Evolutionary conservation across 306 rosid genomes (phyloP).

Genomic region (Fragaria ananassa): DNA sequence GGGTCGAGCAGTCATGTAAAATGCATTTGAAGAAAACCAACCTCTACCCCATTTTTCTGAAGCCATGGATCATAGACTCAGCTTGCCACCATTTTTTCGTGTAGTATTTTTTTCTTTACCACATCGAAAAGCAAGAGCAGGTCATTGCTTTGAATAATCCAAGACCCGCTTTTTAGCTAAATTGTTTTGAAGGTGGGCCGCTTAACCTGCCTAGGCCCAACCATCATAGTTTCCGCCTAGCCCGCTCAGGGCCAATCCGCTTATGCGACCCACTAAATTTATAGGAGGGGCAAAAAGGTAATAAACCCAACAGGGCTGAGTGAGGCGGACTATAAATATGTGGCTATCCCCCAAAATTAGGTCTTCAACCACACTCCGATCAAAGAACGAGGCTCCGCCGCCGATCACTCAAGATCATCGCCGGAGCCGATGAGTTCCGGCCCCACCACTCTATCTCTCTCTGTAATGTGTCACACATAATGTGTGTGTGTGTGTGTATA

Average conservation of each 20-base stretch:
- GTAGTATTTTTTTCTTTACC: background rate
- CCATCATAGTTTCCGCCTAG: no score
- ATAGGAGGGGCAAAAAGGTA: background rate
- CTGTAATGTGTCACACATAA: no score
- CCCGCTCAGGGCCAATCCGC: no score
- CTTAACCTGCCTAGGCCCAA: no score
- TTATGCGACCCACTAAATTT: no score
- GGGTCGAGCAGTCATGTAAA: conserved; percentile 45
- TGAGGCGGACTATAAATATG: background rate
- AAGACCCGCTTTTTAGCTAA: no score
- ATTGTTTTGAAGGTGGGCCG: no score
- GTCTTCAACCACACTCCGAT: background rate
- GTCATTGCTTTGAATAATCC: background rate
- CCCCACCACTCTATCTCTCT: background rate
- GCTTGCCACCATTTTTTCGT: background rate
- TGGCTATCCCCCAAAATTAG: background rate
- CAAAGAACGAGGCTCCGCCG: background rate
- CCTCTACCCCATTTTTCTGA: background rate
- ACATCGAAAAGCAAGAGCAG: background rate
- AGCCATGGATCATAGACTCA: background rate
- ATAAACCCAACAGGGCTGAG: background rate
- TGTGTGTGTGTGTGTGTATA: no score
- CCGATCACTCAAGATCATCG: background rate
- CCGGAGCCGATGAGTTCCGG: background rate
- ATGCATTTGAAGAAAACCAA: conserved; percentile 10